A percentile compares a stretch with the other conserved stretches of the same genome.
Conservation (phyloP, 805 yeast genomes). For the baker's yeast (Saccharomyces cerevisiae) region DNA sequence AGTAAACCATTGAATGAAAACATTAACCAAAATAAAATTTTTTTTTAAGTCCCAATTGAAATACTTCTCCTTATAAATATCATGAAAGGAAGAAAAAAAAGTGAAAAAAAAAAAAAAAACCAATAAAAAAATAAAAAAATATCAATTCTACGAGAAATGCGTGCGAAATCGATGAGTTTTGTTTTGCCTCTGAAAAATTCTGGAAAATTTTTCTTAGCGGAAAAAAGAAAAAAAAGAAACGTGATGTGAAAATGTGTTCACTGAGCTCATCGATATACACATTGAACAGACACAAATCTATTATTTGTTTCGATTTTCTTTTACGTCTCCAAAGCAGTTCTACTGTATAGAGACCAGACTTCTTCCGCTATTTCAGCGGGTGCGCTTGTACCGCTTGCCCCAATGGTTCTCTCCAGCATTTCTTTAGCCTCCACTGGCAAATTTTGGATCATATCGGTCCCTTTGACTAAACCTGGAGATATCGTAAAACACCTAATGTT, state of each 20-base stretch:
- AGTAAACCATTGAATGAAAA: not conserved
- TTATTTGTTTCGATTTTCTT: not conserved
- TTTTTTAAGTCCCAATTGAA: not conserved
- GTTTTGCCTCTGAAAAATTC: not conserved
- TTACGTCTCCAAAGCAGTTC: not conserved
- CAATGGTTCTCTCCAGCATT: not conserved
- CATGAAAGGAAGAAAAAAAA: not conserved
- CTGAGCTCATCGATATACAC: not conserved
- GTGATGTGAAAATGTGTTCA: not conserved
- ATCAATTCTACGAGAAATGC: not conserved
- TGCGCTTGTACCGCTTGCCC: not conserved
- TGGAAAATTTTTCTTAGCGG: not conserved
- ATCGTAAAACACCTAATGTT: conserved; percentile 13
- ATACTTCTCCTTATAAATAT: not conserved
- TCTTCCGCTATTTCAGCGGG: conserved; percentile 10
- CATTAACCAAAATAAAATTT: not conserved
- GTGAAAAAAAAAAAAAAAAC: not conserved
- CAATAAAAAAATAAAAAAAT: not conserved
- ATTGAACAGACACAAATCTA: not conserved
- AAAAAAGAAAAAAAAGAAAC: not conserved
- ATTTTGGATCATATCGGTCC: conserved; percentile 23
- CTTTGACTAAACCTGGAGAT: conserved; percentile 20
- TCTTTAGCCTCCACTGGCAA: not conserved
- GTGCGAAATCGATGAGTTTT: not conserved
- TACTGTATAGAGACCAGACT: conserved; percentile 10